Conservation (phyloP, 1,139 yeast species). For the Zygosaccharomyces sapae region DNA sequence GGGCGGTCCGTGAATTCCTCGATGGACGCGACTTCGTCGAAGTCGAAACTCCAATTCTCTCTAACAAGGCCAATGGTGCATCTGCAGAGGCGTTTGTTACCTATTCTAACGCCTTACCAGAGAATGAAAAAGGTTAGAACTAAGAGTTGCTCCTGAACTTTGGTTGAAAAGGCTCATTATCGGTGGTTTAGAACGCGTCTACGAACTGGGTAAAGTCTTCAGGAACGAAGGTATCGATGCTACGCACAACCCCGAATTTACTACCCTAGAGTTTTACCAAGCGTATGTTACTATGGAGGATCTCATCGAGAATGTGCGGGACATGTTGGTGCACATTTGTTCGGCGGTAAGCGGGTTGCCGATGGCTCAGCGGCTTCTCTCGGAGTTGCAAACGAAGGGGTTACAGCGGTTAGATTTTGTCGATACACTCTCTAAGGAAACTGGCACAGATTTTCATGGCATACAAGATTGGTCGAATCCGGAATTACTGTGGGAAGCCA, state of each 20-base stretch:
- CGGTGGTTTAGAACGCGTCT: constrained; percentile 79
- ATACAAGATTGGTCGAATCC: constrained; percentile 40
- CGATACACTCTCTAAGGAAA: constrained; percentile 48
- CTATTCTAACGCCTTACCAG: constrained; percentile 42
- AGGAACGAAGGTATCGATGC: constrained; percentile 93
- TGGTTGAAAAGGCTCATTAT: constrained; percentile 83
- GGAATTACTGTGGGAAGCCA: constrained; percentile 36
- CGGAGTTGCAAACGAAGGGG: constrained; percentile 45
- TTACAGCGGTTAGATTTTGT: constrained; percentile 51
- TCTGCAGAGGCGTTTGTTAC: constrained; percentile 81
- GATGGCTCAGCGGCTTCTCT: constrained; percentile 17
- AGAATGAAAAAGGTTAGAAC: constrained; percentile 45
- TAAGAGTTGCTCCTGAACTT: constrained; percentile 90
- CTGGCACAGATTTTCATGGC: constrained; percentile 37
- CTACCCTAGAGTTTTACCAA: constrained; percentile 95
- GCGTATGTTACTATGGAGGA: constrained; percentile 93
- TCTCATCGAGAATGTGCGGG: constrained; percentile 63
- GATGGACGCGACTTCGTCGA: constrained; percentile 60
- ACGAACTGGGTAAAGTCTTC: constrained; percentile 80
- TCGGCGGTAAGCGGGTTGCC: constrained; percentile 7
- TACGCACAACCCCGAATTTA: constrained; percentile 98
- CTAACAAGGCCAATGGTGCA: constrained; percentile 77
- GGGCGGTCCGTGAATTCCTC: constrained; percentile 55
- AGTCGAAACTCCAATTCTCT: constrained; percentile 81
- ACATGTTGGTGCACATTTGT: constrained; percentile 39